Conservation (phyloP, 1,284 basidiomycete genomes). For the Ganoderma sp. region DNA sequence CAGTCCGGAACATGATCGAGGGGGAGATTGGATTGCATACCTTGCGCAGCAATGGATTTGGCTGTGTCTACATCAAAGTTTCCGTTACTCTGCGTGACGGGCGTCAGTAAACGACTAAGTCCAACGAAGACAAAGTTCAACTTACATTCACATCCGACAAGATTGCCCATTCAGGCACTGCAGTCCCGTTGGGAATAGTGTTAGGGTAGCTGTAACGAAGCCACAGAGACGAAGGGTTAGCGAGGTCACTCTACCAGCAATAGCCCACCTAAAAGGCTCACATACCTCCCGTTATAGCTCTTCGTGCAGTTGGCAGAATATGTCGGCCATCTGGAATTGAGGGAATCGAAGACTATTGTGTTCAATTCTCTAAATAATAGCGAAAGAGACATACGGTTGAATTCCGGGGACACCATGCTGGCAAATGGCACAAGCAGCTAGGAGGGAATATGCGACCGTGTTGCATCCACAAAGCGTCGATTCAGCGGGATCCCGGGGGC, state of each 20-base stretch:
- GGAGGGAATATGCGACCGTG: conserved; percentile 8
- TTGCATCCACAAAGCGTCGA: conserved; percentile 2
- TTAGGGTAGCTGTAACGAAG: neutral
- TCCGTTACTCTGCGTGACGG: neutral
- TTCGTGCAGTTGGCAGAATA: neutral
- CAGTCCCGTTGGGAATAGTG: neutral
- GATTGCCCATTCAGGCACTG: conserved; percentile 1
- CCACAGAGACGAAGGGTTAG: neutral
- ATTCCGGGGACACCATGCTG: neutral
- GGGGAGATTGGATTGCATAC: neutral
- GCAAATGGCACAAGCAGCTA: conserved; percentile 12
- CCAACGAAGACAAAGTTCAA: neutral
- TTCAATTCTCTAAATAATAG: neutral
- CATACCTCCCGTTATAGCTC: neutral
- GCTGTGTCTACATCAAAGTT: neutral
- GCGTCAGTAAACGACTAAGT: neutral
- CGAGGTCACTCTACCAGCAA: neutral
- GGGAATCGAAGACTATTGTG: neutral
- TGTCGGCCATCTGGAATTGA: neutral
- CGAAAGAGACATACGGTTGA: neutral
- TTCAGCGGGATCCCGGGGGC: neutral
- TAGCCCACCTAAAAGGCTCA: neutral
- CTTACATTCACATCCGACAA: neutral
- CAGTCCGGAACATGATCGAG: neutral
- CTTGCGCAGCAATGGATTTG: neutral